Conservation (phyloP, 805 yeast species). For the Saturnispora halmiae region DNA sequence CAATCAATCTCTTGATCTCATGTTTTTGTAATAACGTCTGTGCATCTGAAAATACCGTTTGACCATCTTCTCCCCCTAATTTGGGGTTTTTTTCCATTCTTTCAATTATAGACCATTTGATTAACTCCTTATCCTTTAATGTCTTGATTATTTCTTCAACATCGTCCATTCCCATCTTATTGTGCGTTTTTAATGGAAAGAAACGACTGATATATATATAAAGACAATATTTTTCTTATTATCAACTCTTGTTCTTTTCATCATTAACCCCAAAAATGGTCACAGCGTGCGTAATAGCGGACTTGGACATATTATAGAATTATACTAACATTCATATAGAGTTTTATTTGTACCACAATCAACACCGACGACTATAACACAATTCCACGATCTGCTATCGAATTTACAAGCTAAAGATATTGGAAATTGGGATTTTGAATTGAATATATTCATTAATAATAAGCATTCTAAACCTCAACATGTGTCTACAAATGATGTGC, state of each 20-base stretch:
- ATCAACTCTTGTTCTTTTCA: not conserved
- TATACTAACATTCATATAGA: conserved; percentile 18
- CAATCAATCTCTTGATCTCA: conserved; percentile 48
- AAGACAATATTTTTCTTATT: not conserved
- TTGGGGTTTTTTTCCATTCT: conserved; percentile 57
- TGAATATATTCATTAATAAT: conserved; percentile 61
- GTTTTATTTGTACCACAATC: conserved; percentile 36
- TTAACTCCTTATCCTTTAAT: conserved; percentile 59
- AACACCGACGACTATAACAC: conserved; percentile 52
- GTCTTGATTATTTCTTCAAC: conserved; percentile 31
- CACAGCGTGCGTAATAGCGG: conserved; percentile 25
- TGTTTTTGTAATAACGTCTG: conserved; percentile 56
- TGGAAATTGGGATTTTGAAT: conserved; percentile 62
- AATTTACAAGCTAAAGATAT: conserved; percentile 54
- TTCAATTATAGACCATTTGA: conserved; percentile 57
- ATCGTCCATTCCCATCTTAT: not conserved
- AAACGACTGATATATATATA: not conserved
- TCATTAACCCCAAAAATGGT: conserved; percentile 25
- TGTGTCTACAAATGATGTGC: conserved; percentile 29
- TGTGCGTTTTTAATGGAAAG: not conserved
- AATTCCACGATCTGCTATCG: conserved; percentile 61
- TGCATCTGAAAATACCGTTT: conserved; percentile 34
- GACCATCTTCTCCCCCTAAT: conserved; percentile 31
- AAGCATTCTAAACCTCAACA: conserved; percentile 37
- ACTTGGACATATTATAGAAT: not conserved